Base-by-base conservation (phyloP, 352 stramenopile genomes). In the Hyaloperonospora brassicae region DNA sequence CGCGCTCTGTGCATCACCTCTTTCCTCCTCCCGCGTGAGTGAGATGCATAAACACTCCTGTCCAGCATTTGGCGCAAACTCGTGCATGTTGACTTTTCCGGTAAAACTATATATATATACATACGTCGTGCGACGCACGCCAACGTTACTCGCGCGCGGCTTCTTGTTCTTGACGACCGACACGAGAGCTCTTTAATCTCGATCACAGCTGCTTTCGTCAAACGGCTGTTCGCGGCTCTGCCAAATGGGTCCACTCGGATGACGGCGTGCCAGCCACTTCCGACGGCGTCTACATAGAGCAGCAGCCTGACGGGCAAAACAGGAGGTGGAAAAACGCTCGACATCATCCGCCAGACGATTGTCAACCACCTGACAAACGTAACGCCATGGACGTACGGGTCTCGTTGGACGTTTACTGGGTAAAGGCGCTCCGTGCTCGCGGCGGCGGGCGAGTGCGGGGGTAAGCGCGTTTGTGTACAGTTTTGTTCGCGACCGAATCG, bases 281-380 rank as follows among this genome's bases (percentile, higher is more conserved):
- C 50, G 8, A 11, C 47, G 22, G 12, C 9, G 49, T 14, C 31
- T 66, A 43, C 58, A 70, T 70, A 67, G 58, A 67, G 58, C 44
- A 67, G 58, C 44, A 64, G 62, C 53, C 58, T 47, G 1, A 59
- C 52, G 50, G 62, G 46, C 59, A 66, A 49, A 64, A 70, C 62
- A 66, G 45, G 41, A 63, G 58, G 57, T 47, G 50, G 30, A 48
- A 35, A 55, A 42, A 44, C n/a, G 41, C 43, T 53, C 36, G 43
- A 41, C 27, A 34, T 34, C 52, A 65, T 46, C 61, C 57, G 61
- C 51, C 57, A 65, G 52, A 60, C 45, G 61, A 45, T 61, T 38
- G 38, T n/a, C 41, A 43, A 34, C 4, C 27, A 34, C 27, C 27
- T 8, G 27, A 34, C 4, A 8, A 8, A 34, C 4, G 27, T 34